Percentiles rank a stretch among this genome's conserved stretches.
phyloP scores from a whole-genome alignment of 225 moss, liverwort and hornwort genomes.

The Antitrichia curtipendula region DNA sequence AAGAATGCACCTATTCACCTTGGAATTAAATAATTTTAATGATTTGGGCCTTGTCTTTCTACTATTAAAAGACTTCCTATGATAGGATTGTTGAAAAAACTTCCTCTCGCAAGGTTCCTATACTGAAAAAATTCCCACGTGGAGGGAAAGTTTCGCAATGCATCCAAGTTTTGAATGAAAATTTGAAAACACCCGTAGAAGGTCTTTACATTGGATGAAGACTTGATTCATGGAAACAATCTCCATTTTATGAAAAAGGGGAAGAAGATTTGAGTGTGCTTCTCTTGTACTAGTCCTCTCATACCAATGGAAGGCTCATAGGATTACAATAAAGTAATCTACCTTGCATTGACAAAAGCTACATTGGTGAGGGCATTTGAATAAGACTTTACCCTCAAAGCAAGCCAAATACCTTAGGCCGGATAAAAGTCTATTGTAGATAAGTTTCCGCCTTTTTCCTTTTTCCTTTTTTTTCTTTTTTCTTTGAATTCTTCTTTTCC shows the following conservation, averaged over 20 bases:
- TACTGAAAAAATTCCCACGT: accelerated
- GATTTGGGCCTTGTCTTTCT: too few species aligned
- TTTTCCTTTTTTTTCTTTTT: too few species aligned
- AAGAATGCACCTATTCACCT: neutral
- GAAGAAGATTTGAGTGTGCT: neutral
- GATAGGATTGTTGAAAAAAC: neutral
- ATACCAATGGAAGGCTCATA: neutral
- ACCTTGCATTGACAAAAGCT: neutral
- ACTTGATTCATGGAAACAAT: neutral
- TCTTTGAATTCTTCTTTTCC: neutral
- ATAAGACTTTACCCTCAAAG: neutral
- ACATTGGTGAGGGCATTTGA: neutral
- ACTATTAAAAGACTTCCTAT: accelerated
- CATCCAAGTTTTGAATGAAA: neutral
- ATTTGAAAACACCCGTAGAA: accelerated
- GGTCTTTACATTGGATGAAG: neutral
- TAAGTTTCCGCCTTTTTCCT: too few species aligned
- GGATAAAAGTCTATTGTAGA: neutral
- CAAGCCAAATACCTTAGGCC: too few species aligned
- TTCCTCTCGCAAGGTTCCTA: too few species aligned
- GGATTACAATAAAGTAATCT: neutral
- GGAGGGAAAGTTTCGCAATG: neutral
- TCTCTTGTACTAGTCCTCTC: neutral
- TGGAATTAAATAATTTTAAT: neutral
- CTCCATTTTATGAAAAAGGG: neutral